Evolutionary conservation across 176 grass and related monocot species (phyloP), one percentile per base, ranked within the genome.

Genomic region (Rhipidocladum racemiflorum): DNA sequence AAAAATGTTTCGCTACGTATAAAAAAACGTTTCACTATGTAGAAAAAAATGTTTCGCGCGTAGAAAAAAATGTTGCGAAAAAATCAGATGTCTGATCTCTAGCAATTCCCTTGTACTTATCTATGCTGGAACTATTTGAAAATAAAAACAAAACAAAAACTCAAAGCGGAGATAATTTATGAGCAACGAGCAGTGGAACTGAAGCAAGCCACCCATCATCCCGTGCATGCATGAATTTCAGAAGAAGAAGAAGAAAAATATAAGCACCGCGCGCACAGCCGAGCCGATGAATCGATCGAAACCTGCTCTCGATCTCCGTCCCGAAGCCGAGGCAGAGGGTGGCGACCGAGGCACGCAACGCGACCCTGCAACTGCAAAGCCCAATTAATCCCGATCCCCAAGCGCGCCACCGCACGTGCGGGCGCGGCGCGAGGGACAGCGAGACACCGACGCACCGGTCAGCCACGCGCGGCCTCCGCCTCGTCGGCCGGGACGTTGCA

Each of bases 311-410:
- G 68, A 46, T 64, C 43, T 24, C 2, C 2, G 60, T 30, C 43
- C 16, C 71, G 23, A 59, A 57, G 49, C 34, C 78, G 65, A 29
- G 21, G 34, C 60, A 16, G 81, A 74, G 81, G 40, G 23, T 77
- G 82, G 82, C 36, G 62, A 32, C 40, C 74, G 27, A 61, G 30
- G 53, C 83, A 78, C 83, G 83, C 83, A 77, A 84, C 21, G 36
- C n/a, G 8, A 1, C 21, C 9, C 68, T 40, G 17, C 32, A 11
- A 3, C 76, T 5, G 30, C 3, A 7, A 7, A 44, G 18, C 21
- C 39, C 25, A 35, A 38, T 20, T 21, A 45, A 61, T 6, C 61
- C 71, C 43, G 29, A 24, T 36, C 72, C 23, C 44, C 15, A 56
- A 23, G 54, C 59, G 1, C 3, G 18, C 17, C 20, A 5, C 39